A percentile compares a stretch with the other conserved stretches of the same genome.
These are phyloP conservation scores for Gossypium rotundifolium DNA, from an alignment of 345 rosid genomes.

Conservation along the genomic window DNA sequence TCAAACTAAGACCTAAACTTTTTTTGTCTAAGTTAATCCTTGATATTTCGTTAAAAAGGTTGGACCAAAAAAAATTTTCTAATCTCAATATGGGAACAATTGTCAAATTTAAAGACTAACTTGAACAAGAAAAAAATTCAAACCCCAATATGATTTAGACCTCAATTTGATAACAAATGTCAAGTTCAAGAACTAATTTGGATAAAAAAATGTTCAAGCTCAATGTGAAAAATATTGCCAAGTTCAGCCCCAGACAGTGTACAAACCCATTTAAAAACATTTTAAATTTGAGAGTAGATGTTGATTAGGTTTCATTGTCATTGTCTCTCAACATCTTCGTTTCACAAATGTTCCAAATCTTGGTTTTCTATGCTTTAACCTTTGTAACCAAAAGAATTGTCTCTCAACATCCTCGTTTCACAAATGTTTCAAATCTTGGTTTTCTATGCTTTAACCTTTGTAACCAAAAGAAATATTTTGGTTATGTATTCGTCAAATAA, in stretches of 20 bases:
- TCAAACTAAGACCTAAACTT: too few species aligned
- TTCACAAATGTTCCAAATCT: not conserved
- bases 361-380: not conserved
- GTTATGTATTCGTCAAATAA: not conserved
- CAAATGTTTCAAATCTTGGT: not conserved
- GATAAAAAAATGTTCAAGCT: too few species aligned
- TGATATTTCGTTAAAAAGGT: too few species aligned
- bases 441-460: not conserved
- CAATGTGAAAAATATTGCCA: too few species aligned
- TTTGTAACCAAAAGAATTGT: not conserved
- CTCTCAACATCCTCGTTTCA: not conserved
- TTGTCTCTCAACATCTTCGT: not conserved
- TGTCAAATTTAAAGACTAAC: too few species aligned
- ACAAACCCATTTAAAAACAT: not conserved
- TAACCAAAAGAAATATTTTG: not conserved
- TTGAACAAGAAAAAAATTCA: too few species aligned
- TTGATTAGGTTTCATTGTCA: not conserved
- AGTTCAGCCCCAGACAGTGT: too few species aligned
- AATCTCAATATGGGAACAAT: too few species aligned
- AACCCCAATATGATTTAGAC: too few species aligned
- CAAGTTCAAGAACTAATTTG: too few species aligned
- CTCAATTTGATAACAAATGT: too few species aligned
- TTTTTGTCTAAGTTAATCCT: too few species aligned
- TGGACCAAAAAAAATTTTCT: fast-evolving
- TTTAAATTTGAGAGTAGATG: not conserved